Base-by-base conservation (phyloP, 2,329 filamentous ascomycete genomes). In the Xylariaceae sp. region DNA sequence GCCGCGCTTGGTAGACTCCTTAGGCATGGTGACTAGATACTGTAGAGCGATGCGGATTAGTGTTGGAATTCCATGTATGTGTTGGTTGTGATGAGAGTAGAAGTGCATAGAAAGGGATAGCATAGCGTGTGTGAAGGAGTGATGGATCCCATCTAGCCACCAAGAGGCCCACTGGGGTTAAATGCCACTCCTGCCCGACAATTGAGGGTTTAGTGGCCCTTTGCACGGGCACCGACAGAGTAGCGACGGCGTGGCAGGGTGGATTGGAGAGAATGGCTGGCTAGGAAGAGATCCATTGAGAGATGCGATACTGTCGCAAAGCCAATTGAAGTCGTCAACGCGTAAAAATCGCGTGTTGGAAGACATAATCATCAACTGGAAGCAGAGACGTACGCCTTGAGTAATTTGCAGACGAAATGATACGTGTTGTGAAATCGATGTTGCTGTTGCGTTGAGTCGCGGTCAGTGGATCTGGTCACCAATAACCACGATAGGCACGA, bases 1-100 rank as follows among this genome's bases (percentile, higher is more conserved):
- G 67, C 78, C 80, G 66, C 78, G 78, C 77, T 83, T 85, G 64
- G 78, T 73, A 54, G 79, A 74, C 69, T 80, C 82, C 78, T 85
- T 85, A 69, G 82, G 81, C 82, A 85, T 85, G 65, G 70, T 83
- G 77, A 70, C 23, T 56, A 13, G 57, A 61, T 68, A 68, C 71
- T 75, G 64, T 65, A 35, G 55, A 61, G 44, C 30, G 3, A 23
- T 50, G 13, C 35, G 34, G 39, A 45, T 64, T 39, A 64, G 59
- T 15, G 17, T 55, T 8, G 11, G 2, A 35, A 11, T 15, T 30
- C 23, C 23, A 30, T 30, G 5, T 30, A 5, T 30, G 23, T 30
- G 23, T 30, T 30, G 23, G 23, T 30, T 30, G 23, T 30, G 23
- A 30, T 5, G 23, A 30, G 23, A 30, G 23, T 30, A 30, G 23